Base-by-base conservation (phyloP, 208 protist species). In the Polymyxa betae region DNA sequence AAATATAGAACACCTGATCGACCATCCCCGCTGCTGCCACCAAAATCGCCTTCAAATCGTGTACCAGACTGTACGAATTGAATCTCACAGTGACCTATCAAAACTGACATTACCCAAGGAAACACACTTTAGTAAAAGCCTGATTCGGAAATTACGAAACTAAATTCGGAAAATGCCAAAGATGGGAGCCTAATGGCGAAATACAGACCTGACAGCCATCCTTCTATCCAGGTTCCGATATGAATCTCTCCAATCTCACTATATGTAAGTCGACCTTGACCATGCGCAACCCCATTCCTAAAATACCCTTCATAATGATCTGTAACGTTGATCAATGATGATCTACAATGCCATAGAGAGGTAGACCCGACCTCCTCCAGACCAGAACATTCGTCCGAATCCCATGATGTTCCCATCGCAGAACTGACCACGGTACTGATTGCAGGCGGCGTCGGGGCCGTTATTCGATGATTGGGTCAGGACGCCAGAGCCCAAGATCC, bases 371-470 rank as follows among this genome's bases (percentile, higher is more conserved):
- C 72, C 72, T 5, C 72, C 72, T 38, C 35, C 35, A 35, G n/a
- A 20, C 72, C 72, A 82, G n/a, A 20, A 45, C 72, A 82, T 82
- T 20, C 5, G n/a, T 12, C 72, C 72, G 72, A 38, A 43, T 43
- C 72, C 72, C 16, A n/a, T 40, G 5, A 43, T 35, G 72, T 5
- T 43, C 12, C 72, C 72, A 82, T 82, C 72, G 16, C 10, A 35
- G 72, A 82, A 82, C 72, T 82, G 35, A 5, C 72, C 72, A 20
- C 72, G 72, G n/a, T 82, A 82, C n/a, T 35, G 72, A n/a, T 82
- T 35, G 72, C 16, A 82, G n/a, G 12, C 72, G 12, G 72, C 10
- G 16, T 35, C 72, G 35, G 16, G n/a, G 5, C 35, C 16, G 16
- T 45, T 82, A 43, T 35, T 35, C 16, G 35, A 20, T 5, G 10